phyloP scores from a whole-genome alignment of 2,329 filamentous ascomycete genomes.

The Monilinia laxa region DNA sequence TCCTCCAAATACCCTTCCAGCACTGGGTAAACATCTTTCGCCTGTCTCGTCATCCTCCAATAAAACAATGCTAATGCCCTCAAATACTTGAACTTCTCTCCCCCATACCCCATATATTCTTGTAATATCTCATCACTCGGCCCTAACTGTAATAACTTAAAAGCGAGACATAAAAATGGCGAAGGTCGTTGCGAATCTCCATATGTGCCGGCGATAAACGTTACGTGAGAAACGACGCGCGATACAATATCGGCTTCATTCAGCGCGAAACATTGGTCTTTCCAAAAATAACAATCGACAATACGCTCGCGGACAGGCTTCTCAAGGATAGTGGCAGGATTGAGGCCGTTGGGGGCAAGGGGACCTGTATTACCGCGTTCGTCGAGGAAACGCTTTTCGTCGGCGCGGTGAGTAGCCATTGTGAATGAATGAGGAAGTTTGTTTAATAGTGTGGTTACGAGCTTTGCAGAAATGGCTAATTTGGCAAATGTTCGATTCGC shows the following conservation, averaged over 20 bases:
- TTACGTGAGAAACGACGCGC: slow-evolving; percentile 79
- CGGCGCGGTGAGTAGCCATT: slow-evolving; percentile 64
- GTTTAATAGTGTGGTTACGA: not conserved
- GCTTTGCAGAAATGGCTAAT: not conserved
- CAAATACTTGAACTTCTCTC: slow-evolving; percentile 80
- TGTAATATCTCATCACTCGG: slow-evolving; percentile 75
- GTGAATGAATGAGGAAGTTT: slow-evolving; percentile 5
- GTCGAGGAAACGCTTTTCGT: slow-evolving; percentile 81
- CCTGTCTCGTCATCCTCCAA: slow-evolving; percentile 79
- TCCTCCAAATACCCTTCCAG: slow-evolving; percentile 85
- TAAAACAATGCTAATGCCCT: slow-evolving; percentile 90
- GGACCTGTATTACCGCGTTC: slow-evolving; percentile 78
- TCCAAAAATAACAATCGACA: slow-evolving; percentile 94
- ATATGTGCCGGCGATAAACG: slow-evolving; percentile 84
- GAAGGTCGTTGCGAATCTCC: slow-evolving; percentile 82
- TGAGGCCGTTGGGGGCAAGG: slow-evolving; percentile 81
- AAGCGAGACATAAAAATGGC: slow-evolving; percentile 88
- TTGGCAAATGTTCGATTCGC: not conserved
- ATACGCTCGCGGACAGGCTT: slow-evolving; percentile 95
- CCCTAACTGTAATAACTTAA: slow-evolving; percentile 88
- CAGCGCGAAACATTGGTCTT: slow-evolving; percentile 95
- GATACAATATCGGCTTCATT: slow-evolving; percentile 84
- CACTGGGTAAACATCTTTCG: slow-evolving; percentile 74
- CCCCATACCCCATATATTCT: slow-evolving; percentile 77
- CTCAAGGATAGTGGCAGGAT: slow-evolving; percentile 93